Evolutionary conservation across 208 protist species (phyloP), one percentile per base, ranked within the genome.

Genomic region (Acanthamoeba healyi): DNA sequence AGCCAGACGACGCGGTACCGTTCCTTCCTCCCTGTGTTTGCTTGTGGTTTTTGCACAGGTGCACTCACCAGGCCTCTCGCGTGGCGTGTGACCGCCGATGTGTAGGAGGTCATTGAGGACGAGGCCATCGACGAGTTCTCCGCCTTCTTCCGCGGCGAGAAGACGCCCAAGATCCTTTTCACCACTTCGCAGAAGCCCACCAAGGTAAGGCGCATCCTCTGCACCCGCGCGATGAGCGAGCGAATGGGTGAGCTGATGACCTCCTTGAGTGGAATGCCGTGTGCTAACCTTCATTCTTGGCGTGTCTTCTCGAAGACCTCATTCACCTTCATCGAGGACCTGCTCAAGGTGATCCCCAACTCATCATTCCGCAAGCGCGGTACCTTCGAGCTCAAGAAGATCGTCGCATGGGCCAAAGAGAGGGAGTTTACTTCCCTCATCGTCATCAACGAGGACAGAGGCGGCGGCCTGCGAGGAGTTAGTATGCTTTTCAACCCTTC

Each of bases 341-440:
- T 98, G 32, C n/a, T 96, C 15, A 94, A 94, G 29, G 49, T 98
- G 1, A 94, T 98, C 15, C 98, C 96, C 26, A 94, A 97, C 67
- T 86, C 95, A 0, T 77, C 95, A 14, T 98, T 96, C 94, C 67
- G 87, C 36, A 74, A 94, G 38, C 86, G 94, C 17, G 74, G 89
- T 58, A 81, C 87, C 17, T 97, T 95, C 77, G 40, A 94, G 26
- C 42, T 98, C 36, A 97, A 98, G 95, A 95, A 98, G 19, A 97
- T 98, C 61, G 72, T 97, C 6, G 34, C 97, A 46, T 97, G 90
- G 63, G 95, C 95, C 36, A 97, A 87, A 19, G 88, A 97, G 24
- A 77, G 94, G n/a, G 97, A 96, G 14, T 99, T 97, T 94, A 98
- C 98, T 6, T 95, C 97, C 77, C 38, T 99, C 3, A 96, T 99